Percentiles rank a stretch among this genome's conserved stretches.
Evolutionary conservation across 768 basidiomycete species (phyloP).

Genomic region (Boletus tomentosulus): DNA sequence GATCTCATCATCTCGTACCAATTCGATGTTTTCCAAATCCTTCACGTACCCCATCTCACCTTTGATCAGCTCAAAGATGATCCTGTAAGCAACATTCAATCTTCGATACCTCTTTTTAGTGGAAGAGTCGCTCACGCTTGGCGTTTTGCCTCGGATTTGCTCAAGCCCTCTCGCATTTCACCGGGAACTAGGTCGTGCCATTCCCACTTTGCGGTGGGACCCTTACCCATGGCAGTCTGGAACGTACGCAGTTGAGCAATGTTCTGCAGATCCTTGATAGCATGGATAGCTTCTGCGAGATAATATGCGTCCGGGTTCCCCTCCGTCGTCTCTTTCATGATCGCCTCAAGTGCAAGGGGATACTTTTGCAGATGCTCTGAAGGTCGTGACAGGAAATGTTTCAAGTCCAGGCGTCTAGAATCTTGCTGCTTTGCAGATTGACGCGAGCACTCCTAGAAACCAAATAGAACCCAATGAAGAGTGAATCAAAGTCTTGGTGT

Average conservation of each 20-base stretch:
- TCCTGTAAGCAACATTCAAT: constrained; percentile 39
- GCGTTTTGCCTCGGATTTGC: constrained; percentile 75
- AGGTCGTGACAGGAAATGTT: constrained; percentile 58
- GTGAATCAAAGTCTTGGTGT: background rate
- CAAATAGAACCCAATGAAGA: background rate
- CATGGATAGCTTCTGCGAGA: constrained; percentile 75
- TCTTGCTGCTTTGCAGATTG: constrained; percentile 52
- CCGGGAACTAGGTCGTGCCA: constrained; percentile 85
- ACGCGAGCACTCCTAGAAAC: constrained; percentile 30
- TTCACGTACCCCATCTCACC: constrained; percentile 94
- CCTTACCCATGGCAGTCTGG: constrained; percentile 85
- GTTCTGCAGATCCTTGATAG: constrained; percentile 77
- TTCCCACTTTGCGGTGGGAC: constrained; percentile 75
- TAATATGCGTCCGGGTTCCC: constrained; percentile 83
- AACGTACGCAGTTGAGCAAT: constrained; percentile 84
- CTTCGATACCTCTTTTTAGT: background rate
- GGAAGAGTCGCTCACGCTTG: constrained; percentile 60
- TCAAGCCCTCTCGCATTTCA: constrained; percentile 55
- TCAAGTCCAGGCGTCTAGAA: constrained; percentile 55
- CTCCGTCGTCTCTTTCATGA: constrained; percentile 74
- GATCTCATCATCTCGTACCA: constrained; percentile 40
- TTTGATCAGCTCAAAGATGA: constrained; percentile 93
- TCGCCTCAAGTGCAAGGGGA: constrained; percentile 80
- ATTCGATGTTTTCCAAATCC: constrained; percentile 82
- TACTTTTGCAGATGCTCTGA: constrained; percentile 64